These are phyloP conservation scores for Arthrobotrys pseudoclavata DNA, from an alignment of 2,329 filamentous ascomycete species.

Conservation along the genomic window DNA sequence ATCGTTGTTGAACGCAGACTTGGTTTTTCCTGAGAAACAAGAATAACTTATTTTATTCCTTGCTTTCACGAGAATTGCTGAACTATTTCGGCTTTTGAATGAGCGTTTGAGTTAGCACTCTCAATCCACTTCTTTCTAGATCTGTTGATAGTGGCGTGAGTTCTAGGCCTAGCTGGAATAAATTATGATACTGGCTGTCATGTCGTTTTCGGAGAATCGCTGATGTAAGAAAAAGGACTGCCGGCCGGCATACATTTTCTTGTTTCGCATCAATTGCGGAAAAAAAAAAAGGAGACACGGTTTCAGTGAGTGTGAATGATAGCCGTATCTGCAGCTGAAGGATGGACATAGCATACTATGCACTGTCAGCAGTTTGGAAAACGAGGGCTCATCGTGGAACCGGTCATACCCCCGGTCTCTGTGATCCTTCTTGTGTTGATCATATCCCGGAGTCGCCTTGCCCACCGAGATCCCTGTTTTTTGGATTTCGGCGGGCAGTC, in stretches of 20 bases:
- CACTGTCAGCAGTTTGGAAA: neutral
- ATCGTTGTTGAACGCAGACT: neutral
- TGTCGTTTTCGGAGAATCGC: neutral
- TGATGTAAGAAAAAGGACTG: neutral
- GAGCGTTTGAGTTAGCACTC: neutral
- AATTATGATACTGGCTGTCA: neutral
- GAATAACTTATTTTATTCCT: neutral
- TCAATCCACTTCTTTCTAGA: neutral
- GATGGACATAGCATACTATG: neutral
- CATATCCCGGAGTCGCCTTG: neutral
- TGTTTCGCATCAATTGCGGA: neutral
- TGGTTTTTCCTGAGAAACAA: neutral
- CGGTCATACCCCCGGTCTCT: neutral
- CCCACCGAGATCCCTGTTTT: neutral
- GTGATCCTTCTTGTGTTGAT: neutral
- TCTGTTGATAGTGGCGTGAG: constrained; percentile 29
- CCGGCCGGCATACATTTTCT: neutral
- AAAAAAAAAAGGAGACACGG: neutral
- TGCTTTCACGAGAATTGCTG: neutral
- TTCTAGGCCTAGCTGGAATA: neutral
- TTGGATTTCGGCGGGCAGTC: neutral
- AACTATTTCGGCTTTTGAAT: constrained; percentile 17
- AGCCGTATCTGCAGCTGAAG: neutral
- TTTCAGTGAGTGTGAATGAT: neutral
- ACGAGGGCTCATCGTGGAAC: neutral